Evolutionary conservation across 768 basidiomycete genomes (phyloP), one percentile per base, ranked within the genome.

Genomic region (Boletellus ananas): DNA sequence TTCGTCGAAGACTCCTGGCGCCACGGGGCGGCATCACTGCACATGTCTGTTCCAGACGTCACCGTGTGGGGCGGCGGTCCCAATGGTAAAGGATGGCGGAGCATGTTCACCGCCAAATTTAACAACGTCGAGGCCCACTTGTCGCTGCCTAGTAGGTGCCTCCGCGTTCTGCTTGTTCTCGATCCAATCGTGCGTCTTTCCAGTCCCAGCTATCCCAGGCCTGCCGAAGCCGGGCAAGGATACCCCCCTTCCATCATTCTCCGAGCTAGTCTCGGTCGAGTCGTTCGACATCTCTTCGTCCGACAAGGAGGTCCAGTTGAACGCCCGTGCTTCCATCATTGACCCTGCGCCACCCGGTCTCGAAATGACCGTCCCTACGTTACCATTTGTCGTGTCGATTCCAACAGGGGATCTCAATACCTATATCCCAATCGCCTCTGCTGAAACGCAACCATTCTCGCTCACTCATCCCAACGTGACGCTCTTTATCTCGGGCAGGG

Each of bases 391-490:
- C 12, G 70, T 87, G 36, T 80, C 76, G 3, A 67, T 87, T 18
- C 78, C 79, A 9, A 40, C 60, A 34, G 34, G 39, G 13, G 31
- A 50, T 21, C 27, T 58, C 60, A 40, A 58, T 50, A 53, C 53
- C 41, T 34, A 51, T 43, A 57, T 81, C 35, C 74, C 79, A 1
- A 66, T 89, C 5, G 84, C 82, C 17, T 71, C 77, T 5, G 78
- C 83, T 14, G 60, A 72, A 35, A 79, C 81, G 4, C 63, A 70
- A 3, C 79, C 85, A 2, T 83, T 88, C 61, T 60, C 65, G 1
- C 74, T 87, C 41, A 83, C 80, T 0, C 81, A 82, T 57, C 85
- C 85, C 12, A 90, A 88, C 60, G 75, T 85, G 45, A 80, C 84
- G 1, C 59, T 90, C 20, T 56, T 66, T 31, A 68, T 89, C 33